A percentile compares a stretch with the other conserved stretches of the same genome.
phyloP scores from a whole-genome alignment of 805 yeast species.

The Candida verbasci region DNA sequence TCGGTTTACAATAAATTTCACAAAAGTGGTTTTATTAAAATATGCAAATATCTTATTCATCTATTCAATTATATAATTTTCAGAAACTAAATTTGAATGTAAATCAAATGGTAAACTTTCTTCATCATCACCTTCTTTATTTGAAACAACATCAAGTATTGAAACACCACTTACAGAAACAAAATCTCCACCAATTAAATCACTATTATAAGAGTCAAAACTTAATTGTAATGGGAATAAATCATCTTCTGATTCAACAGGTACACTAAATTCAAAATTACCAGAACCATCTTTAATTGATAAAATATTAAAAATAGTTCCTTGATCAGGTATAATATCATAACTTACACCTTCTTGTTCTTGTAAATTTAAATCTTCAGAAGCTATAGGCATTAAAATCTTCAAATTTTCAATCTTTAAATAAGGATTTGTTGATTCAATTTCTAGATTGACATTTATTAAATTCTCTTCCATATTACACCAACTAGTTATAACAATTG shows the following conservation, averaged over 20 bases:
- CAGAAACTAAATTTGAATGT: constrained; percentile 52
- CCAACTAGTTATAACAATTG: constrained; percentile 83
- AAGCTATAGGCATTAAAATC: constrained; percentile 63
- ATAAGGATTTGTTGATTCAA: constrained; percentile 49
- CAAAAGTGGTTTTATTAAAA: too few relatives aligned
- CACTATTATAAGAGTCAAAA: constrained; percentile 48
- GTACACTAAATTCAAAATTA: constrained; percentile 74
- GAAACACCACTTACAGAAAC: constrained; percentile 61
- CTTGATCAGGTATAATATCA: constrained; percentile 58
- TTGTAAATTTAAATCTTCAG: constrained; percentile 48
- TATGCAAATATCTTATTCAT: too few relatives aligned
- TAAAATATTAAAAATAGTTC: constrained; percentile 62
- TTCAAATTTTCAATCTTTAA: constrained; percentile 50
- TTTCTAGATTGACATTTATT: constrained; percentile 78
- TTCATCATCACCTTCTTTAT: constrained; percentile 46
- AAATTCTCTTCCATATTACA: constrained; percentile 55
- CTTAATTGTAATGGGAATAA: constrained; percentile 83
- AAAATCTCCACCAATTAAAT: constrained; percentile 36
- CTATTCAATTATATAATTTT: constrained; percentile 46
- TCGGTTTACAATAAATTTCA: too few relatives aligned
- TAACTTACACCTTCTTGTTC: constrained; percentile 43
- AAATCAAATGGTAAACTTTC: constrained; percentile 67
- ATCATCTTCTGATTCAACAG: constrained; percentile 78
- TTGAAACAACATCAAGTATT: constrained; percentile 54
- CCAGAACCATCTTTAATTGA: constrained; percentile 58